Base-by-base conservation (phyloP, 2,329 filamentous ascomycete genomes). In the Diplodia intermedia region DNA sequence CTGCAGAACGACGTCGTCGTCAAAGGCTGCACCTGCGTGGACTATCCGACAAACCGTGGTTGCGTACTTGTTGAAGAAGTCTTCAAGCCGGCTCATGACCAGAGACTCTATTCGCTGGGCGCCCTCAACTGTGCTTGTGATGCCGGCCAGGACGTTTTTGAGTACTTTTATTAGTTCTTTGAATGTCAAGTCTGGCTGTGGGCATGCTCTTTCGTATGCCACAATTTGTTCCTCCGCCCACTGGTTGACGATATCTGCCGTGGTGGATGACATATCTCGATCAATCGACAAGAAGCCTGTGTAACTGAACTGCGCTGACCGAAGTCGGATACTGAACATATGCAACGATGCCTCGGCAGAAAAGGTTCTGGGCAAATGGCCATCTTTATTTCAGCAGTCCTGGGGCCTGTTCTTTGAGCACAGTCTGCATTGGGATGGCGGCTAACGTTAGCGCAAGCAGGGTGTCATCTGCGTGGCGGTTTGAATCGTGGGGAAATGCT, bases 131-230 rank as follows among this genome's bases (percentile, higher is more conserved):
- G 38, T 38, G 38, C 23, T 60, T 20, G 36, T 60, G 36, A 60
- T 31, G 20, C 38, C 36, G 23, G 36, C 15, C 56, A 60, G 15
- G 56, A 29, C 56, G 26, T 60, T 47, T 14, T 60, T 43, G 23
- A 60, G 33, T 15, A 29, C 9, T 29, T 29, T 33, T 2, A 23
- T 47, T 20, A 60, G n/a, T 31, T 55, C 26, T 18, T n/a, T 20
- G 7, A 31, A 55, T 33, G 52, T n/a, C 15, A 31, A 9, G 43
- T 47, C 43, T 20, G 43, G 43, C 43, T 47, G 18, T 14, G 43
- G 6, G n/a, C 18, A 47, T 20, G 43, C 43, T 47, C n/a, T n/a
- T 1, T 47, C 43, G 18, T 47, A 47, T 11, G 43, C 43, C 43
- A 20, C 18, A 20, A n/a, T 14, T 11, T 47, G 43, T 20, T 18